A percentile compares a stretch with the other conserved stretches of the same genome.
These are phyloP conservation scores for Tephrocybe sp. DNA, from an alignment of 768 basidiomycete genomes.

Conservation along the genomic window DNA sequence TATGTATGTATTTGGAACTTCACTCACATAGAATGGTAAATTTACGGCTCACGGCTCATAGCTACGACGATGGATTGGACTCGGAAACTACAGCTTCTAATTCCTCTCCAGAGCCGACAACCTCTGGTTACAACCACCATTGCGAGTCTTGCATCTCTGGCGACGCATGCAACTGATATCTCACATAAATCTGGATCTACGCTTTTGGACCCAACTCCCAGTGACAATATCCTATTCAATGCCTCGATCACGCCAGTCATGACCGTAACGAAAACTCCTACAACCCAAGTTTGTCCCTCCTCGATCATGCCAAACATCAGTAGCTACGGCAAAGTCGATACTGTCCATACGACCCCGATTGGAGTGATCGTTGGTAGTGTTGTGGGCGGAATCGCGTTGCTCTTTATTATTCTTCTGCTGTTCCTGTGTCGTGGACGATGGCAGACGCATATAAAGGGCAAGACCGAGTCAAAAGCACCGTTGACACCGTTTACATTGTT, in stretches of 20 bases:
- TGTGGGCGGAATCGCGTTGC: slow-evolving; percentile 7
- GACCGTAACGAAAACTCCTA: neutral
- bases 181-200: neutral
- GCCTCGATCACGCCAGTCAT: neutral
- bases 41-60: neutral
- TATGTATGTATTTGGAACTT: slow-evolving; percentile 25
- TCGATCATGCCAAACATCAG: neutral
- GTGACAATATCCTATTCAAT: neutral
- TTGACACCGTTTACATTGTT: slow-evolving; percentile 1
- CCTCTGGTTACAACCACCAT: neutral
- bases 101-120: neutral
- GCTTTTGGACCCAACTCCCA: neutral
- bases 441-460: neutral
- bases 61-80: slow-evolving; percentile 1
- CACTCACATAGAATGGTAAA: neutral
- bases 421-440: slow-evolving; percentile 3
- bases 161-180: no score
- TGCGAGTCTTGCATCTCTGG: neutral
- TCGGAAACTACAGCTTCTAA: neutral
- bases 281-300: neutral
- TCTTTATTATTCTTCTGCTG: slow-evolving; percentile 3
- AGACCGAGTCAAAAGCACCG: neutral
- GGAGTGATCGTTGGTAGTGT: slow-evolving; percentile 14
- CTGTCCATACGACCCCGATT: neutral
- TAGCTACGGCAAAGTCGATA: no score